Conservation (phyloP, 225 moss, liverwort and hornwort species). For the Marchantia polymorpha region DNA sequence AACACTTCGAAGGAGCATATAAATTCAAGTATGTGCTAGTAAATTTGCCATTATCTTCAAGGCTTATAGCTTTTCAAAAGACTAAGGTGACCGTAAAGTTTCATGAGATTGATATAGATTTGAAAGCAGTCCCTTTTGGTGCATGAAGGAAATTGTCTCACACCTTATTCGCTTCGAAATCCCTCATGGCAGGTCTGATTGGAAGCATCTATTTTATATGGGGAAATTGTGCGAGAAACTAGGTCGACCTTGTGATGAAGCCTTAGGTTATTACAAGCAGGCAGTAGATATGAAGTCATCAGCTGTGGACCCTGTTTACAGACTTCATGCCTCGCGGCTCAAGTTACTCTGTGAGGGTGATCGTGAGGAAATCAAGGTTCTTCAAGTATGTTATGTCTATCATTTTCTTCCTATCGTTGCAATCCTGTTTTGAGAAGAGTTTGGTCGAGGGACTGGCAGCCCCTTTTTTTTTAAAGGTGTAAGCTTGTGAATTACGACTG, state of each 20-base stretch:
- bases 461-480: too few species aligned
- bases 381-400: conserved; percentile 42
- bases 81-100: too few species aligned
- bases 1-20: conserved; percentile 68
- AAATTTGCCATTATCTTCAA: not conserved
- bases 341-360: conserved; percentile 82
- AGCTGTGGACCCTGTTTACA: conserved; percentile 89
- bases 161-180: not conserved
- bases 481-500: too few species aligned
- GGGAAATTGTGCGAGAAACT: conserved; percentile 92
- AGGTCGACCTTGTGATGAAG: conserved; percentile 52
- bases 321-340: conserved; percentile 94
- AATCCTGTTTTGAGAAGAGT: too few species aligned
- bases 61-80: too few species aligned
- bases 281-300: conserved; percentile 86
- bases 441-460: too few species aligned
- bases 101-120: too few species aligned
- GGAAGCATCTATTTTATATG: conserved; percentile 92
- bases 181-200: conserved; percentile 72
- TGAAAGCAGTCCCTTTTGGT: not conserved
- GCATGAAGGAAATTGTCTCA: not conserved
- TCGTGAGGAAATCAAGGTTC: conserved; percentile 54
- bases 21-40: conserved; percentile 29
- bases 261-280: conserved; percentile 71
- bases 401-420: too few species aligned